Base-by-base conservation (phyloP, 2,329 filamentous ascomycete species). In the Xylariaceae sp. region DNA sequence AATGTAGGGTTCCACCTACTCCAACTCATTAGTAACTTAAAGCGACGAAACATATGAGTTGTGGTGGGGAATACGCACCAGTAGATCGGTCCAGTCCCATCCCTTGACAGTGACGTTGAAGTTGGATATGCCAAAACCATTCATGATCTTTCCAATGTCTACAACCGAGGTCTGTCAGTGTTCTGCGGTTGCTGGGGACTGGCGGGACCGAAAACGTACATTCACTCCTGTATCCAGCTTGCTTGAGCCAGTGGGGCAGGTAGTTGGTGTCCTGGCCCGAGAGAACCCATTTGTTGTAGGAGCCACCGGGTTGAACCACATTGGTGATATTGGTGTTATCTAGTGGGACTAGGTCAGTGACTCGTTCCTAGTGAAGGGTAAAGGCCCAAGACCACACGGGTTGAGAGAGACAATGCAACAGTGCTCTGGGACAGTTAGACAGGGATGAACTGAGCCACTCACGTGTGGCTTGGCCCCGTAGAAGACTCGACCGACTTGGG, bases 201-300 rank as follows among this genome's bases (percentile, higher is more conserved):
- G n/a, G n/a, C n/a, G n/a, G n/a, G n/a, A n/a, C n/a, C n/a, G n/a
- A 10, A 12, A 22, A 33, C 41, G 21, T 60, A 46, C 64, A 67
- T 37, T 64, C 65, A 2, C 61, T 65, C 18, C 59, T 53, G 34
- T 66, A 66, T 2, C 63, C 64, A 0, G 62, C 59, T 8, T 53
- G 38, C 27, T 64, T 60, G 5, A 67, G 44, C 64, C 64, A 67
- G 3, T 65, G 44, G 0, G 63, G 64, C 11, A 67, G 50, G 38
- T 59, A 67, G 31, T 61, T 49, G 1, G 60, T 55, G 23, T 67
- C 64, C 39, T 63, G 60, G 3, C 61, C 63, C 5, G 57, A 57
- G 4, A 53, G 45, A 5, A 66, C 55, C 35, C 64, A 63, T 40
- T 65, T 67, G 13, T 63, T 59, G 39, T 64, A 67, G 7, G 61